These are phyloP conservation scores for Xylaria sp. DNA, from an alignment of 2,329 filamentous ascomycete species.

Conservation along the genomic window DNA sequence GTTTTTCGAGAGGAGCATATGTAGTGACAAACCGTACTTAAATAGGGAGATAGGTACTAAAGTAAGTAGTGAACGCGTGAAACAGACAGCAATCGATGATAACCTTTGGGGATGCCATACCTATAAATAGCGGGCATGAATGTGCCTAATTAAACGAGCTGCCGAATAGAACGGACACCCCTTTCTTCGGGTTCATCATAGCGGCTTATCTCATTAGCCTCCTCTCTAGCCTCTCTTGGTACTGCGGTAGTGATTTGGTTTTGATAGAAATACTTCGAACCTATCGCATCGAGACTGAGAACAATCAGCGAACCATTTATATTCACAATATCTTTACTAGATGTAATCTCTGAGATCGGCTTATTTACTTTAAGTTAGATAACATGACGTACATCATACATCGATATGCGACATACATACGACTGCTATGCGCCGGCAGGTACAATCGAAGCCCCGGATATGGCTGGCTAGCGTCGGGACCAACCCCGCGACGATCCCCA, in stretches of 20 bases:
- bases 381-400: not conserved
- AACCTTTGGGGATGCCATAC: not conserved
- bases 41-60: too few species aligned
- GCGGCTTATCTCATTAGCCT: too few species aligned
- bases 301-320: not conserved
- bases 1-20: too few species aligned
- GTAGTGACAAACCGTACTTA: too few species aligned
- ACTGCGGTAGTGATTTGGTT: not conserved
- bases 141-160: not conserved
- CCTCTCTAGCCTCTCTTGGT: too few species aligned
- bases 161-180: not conserved
- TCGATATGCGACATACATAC: not conserved
- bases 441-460: constrained; percentile 13
- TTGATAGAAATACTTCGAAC: too few species aligned
- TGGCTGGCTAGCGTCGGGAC: constrained; percentile 34
- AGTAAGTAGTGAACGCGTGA: too few species aligned
- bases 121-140: not conserved
- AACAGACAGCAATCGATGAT: too few species aligned
- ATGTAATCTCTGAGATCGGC: not conserved
- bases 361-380: not conserved
- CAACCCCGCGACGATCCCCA: constrained; percentile 28
- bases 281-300: not conserved
- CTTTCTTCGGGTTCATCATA: not conserved
- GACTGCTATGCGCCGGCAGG: too few species aligned
- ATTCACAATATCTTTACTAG: not conserved